Conservation (phyloP, 2,329 filamentous ascomycete genomes). For the Sclerotinia borealis region DNA sequence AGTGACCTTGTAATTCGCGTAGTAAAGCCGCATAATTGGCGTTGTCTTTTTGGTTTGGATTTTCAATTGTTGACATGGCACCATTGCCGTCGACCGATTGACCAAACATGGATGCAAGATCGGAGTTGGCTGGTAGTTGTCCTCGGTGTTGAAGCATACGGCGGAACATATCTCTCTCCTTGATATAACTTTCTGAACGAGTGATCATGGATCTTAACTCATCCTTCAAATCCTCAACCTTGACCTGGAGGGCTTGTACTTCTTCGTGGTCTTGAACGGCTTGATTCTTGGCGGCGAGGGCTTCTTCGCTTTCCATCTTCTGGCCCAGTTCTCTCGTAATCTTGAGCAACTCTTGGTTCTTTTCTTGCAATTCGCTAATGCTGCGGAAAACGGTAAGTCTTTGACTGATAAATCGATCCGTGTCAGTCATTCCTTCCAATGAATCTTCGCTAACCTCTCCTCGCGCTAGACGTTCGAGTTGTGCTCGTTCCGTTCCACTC, state of each 20-base stretch:
- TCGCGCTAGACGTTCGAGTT: slow-evolving; percentile 70
- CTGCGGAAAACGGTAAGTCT: slow-evolving; percentile 87
- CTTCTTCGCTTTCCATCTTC: slow-evolving; percentile 87
- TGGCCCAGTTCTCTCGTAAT: slow-evolving; percentile 81
- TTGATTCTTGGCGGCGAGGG: slow-evolving; percentile 58
- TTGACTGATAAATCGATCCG: slow-evolving; percentile 82
- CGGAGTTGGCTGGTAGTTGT: slow-evolving; percentile 50
- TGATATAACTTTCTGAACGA: slow-evolving; percentile 87
- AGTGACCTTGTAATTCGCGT: slow-evolving; percentile 82
- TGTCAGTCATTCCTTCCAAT: slow-evolving; percentile 71
- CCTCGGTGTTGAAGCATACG: slow-evolving; percentile 80
- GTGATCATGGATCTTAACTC: slow-evolving; percentile 76
- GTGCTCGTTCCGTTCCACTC: slow-evolving; percentile 63
- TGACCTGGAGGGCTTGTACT: slow-evolving; percentile 64
- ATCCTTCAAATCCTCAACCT: slow-evolving; percentile 74
- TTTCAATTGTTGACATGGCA: slow-evolving; percentile 53
- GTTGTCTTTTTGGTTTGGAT: slow-evolving; percentile 46
- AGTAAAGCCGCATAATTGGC: slow-evolving; percentile 71
- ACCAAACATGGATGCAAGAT: slow-evolving; percentile 64
- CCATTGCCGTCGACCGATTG: slow-evolving; percentile 57
- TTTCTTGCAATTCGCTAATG: slow-evolving; percentile 75
- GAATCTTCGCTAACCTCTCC: slow-evolving; percentile 68
- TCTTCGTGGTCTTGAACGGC: slow-evolving; percentile 62
- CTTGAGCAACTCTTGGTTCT: slow-evolving; percentile 78
- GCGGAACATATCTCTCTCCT: slow-evolving; percentile 95